Evolutionary conservation across 352 stramenopile genomes (phyloP), one percentile per base, ranked within the genome.

Genomic region (Pythium aphanidermatum): DNA sequence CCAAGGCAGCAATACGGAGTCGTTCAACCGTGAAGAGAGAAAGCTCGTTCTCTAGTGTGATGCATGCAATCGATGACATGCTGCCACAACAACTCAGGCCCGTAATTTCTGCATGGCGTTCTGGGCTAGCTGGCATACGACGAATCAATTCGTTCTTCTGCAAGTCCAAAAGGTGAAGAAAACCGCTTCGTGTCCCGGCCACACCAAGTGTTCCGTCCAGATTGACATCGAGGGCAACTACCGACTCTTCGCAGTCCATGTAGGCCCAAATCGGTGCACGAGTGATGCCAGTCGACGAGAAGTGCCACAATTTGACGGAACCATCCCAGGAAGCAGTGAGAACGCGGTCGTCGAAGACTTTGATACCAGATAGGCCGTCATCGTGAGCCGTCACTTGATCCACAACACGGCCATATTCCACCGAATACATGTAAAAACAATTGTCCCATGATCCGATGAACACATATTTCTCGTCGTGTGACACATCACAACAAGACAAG

Each of bases 381-480:
- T 89, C 78, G 38, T 94, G 82, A 7, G 80, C 83, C 8, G 70
- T 83, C 25, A 87, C 75, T 38, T 92, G 80, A 37, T 91, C 77
- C 26, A 91, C 69, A 1, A 94, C 71, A 11, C 78, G 79, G 0
- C 83, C 83, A 13, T 81, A 74, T 21, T 92, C 83, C 42, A 92
- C 77, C 12, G 78, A 89, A 37, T 90, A 91, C 81, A 94, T 92
- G 63, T 92, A 92, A 29, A 94, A 69, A 35, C 73, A 83, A 41
- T 83, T 83, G 55, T 94, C 83, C 72, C 64, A 84, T 14, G 78
- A 90, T 4, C 80, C 81, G 42, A 94, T 66, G 27, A 94, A 88
- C 16, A 90, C 74, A 36, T 77, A 82, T 46, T 90, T 91, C 56
- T 94, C 83, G 36, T 92, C 81, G 0, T 61, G 55, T 3, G 81